Base-by-base conservation (phyloP, 306 rosid genomes). In the Castanea mollissima region DNA sequence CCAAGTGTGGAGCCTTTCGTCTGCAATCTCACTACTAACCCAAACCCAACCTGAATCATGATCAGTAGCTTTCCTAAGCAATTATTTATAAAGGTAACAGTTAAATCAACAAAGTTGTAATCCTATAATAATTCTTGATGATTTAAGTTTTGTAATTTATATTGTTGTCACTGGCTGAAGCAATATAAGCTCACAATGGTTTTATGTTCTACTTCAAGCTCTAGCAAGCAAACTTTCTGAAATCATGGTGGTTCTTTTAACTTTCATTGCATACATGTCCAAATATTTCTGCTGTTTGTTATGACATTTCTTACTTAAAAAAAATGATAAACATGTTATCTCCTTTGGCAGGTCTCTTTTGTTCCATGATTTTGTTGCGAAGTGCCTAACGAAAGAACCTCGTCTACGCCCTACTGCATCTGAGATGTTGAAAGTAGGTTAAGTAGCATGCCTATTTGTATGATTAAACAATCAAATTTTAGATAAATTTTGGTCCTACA, bases 331-430 rank as follows among this genome's bases (percentile, higher is more conserved):
- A 46, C 76, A 75, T 49, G 68, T 57, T 5, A 46, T 77, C 82
- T 85, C 76, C 77, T 74, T 78, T 81, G 86, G 71, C 85, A 93
- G 99, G 98, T 95, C 99, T 78, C 87, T 95, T 23, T 81, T 91
- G 87, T 93, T 95, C 87, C 99, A 95, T 78, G 99, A 95, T 86
- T 95, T 95, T 88, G 92, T 95, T 77, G 99, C 99, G 0, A 95
- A 95, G 85, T 90, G 97, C 88, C 90, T 95, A 71, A 95, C 98
- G 38, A 95, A 95, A 84, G 99, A 95, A 68, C 96, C 99, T 62
- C 98, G 99, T 23, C 81, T 85, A 79, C 99, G 99, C 31, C 99
- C 99, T 64, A 81, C 93, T 41, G 97, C 99, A 79, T 78, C 92
- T 79, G 99, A 95, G 90, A 90, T 95, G 99, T 83, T 95, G 90